These are phyloP conservation scores for Erucastrum elatum DNA, from an alignment of 345 rosid species.

Conservation along the genomic window DNA sequence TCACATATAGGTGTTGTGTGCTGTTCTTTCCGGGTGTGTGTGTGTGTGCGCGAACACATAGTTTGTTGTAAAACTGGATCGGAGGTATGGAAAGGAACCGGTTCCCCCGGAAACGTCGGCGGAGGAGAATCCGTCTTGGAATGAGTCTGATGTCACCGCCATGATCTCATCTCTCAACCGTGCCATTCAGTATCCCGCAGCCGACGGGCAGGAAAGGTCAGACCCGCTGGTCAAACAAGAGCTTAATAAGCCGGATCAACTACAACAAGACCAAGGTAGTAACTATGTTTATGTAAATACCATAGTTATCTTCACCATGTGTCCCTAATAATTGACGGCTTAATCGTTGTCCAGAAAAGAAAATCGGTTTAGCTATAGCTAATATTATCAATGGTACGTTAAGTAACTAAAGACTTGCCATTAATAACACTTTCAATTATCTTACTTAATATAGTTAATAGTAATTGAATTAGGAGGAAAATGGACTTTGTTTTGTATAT, in stretches of 20 bases:
- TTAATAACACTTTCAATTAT: not conserved
- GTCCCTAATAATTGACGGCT: not conserved
- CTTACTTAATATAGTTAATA: not conserved
- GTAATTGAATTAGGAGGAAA: conserved; percentile 15
- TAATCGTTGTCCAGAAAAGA: not conserved
- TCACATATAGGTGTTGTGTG: not conserved
- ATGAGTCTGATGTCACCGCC: conserved; percentile 75
- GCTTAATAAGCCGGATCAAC: conserved; percentile 37
- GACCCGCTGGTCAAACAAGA: conserved; percentile 41
- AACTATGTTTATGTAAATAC: not conserved
- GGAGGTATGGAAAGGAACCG: conserved; percentile 78
- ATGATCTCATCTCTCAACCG: conserved; percentile 80
- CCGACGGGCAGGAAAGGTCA: conserved; percentile 11
- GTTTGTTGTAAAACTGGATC: conserved; percentile 60
- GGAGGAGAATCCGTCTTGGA: conserved; percentile 52
- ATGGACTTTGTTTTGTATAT: conserved; percentile 28
- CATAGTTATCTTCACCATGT: not conserved
- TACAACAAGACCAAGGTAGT: conserved; percentile 50
- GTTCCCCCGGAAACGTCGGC: conserved; percentile 65
- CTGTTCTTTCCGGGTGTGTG: not conserved
- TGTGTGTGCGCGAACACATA: not conserved
- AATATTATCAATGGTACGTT: not conserved
- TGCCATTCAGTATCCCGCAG: conserved; percentile 46
- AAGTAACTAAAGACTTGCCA: conserved; percentile 32
- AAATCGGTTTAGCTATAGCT: not conserved